phyloP scores from a whole-genome alignment of 116 monocot species.

The Papilionanthe hybrid region DNA sequence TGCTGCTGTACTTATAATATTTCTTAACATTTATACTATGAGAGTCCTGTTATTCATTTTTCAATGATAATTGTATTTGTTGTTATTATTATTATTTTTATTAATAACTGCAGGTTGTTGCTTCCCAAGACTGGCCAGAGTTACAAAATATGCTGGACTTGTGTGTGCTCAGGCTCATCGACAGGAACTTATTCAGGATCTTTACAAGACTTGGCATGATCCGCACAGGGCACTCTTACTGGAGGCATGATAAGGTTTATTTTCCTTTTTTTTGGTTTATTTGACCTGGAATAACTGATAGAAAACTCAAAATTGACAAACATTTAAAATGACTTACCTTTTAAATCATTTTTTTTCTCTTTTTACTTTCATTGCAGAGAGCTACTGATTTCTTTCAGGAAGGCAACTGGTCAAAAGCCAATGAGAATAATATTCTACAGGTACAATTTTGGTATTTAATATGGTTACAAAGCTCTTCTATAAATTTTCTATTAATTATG shows the following conservation, averaged over 20 bases:
- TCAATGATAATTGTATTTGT: not conserved
- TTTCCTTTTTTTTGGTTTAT: not conserved
- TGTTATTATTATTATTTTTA: too few species aligned
- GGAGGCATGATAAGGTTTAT: constrained; percentile 77
- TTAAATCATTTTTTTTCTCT: too few species aligned
- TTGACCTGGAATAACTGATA: not conserved
- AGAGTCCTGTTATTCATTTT: not conserved
- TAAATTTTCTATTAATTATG: too few species aligned
- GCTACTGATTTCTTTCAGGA: constrained; percentile 67
- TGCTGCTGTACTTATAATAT: constrained; percentile 50
- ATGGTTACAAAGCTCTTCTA: not conserved
- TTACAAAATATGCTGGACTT: constrained; percentile 69
- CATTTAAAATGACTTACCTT: not conserved
- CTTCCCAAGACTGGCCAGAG: constrained; percentile 86
- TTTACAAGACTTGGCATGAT: constrained; percentile 68
- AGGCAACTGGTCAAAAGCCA: constrained; percentile 66
- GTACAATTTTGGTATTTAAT: constrained; percentile 17
- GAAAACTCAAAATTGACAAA: not conserved
- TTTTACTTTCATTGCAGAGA: constrained; percentile 45
- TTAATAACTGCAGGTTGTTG: constrained; percentile 52
- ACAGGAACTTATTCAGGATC: constrained; percentile 66
- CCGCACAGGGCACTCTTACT: constrained; percentile 39
- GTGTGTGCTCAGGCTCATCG: constrained; percentile 74
- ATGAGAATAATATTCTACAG: constrained; percentile 79
- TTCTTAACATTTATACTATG: not conserved